Conservation (phyloP, 2,329 filamentous ascomycete species). For the Fusarium multiceps region DNA sequence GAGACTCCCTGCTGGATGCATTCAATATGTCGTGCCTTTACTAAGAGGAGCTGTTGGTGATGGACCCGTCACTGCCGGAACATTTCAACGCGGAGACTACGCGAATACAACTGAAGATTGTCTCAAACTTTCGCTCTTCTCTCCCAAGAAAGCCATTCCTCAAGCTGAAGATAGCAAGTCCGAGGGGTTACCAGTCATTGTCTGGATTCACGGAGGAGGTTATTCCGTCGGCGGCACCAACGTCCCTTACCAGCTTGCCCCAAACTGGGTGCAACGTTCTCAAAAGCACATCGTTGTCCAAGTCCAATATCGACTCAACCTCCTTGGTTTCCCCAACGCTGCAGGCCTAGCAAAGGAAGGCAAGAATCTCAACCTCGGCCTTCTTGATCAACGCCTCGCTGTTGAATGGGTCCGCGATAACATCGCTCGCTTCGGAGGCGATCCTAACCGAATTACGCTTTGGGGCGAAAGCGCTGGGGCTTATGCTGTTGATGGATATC, state of each 20-base stretch:
- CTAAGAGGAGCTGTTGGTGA: conserved; percentile 19
- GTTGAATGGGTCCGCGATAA: conserved; percentile 38
- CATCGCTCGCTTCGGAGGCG: conserved; percentile 33
- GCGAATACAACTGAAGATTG: conserved; percentile 38
- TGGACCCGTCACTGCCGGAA: conserved; percentile 8
- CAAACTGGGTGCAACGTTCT: conserved; percentile 30
- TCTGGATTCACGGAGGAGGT: conserved; percentile 30
- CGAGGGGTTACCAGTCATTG: conserved; percentile 3
- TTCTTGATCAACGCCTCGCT: conserved; percentile 36
- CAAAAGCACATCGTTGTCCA: conserved; percentile 37
- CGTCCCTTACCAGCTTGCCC: conserved; percentile 28
- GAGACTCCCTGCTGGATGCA: conserved; percentile 24
- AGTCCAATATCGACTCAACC: conserved; percentile 32
- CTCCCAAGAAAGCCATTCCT: neutral
- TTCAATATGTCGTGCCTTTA: conserved; percentile 19
- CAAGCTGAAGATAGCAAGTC: rapidly evolving
- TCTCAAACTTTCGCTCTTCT: conserved; percentile 28
- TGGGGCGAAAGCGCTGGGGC: conserved; percentile 38
- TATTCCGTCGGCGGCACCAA: conserved; percentile 23
- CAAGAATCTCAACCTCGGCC: conserved; percentile 27
- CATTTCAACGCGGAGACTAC: conserved; percentile 31
- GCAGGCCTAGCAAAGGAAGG: neutral
- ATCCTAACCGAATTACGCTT: conserved; percentile 30
- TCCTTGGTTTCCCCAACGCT: conserved; percentile 28
- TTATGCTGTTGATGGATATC: conserved; percentile 29